Base-by-base conservation (phyloP, 176 grass and related monocot species). In the Melocanna baccifera region DNA sequence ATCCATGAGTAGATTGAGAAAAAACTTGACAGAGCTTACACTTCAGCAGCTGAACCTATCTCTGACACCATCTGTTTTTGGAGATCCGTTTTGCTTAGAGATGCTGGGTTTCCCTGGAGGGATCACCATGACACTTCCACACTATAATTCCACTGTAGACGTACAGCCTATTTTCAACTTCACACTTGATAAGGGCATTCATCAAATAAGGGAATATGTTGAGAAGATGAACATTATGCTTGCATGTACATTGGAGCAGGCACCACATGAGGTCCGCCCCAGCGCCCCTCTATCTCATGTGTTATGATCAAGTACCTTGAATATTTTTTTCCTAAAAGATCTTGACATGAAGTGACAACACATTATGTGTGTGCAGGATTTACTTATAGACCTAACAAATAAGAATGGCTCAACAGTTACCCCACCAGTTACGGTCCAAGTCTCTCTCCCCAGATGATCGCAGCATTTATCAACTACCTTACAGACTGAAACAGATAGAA, bases 91-190 rank as follows among this genome's bases (percentile, higher is more conserved):
- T 19, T 87, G 89, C 62, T 68, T 84, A 68, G 85, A 91, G 75
- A 67, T 91, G 15, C 53, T 91, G 53, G 75, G 80, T 15, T 91
- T 91, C 75, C 89, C 89, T 45, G 89, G 85, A 91, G 89, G 89
- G 80, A 87, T 87, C 63, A 87, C 89, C 22, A 37, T 91, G 69
- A 30, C 48, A 51, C 62, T 66, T 86, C 85, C 75, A 26, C 80
- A 28, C 7, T 67, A 15, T 73, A 57, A 68, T 39, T 51, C 43
- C 45, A 47, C 41, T 45, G 0, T 23, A 52, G 61, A 79, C 14
- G 14, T 22, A 28, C 40, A 37, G 8, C 68, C 61, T 81, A 28
- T 87, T 34, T 91, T 91, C 80, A 80, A 75, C 42, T 11, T 87
- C 7, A 87, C 75, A 5, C 46, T 91, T 39, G 62, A 80, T 42